These are phyloP conservation scores for Neofusicoccum sp. DNA, from an alignment of 2,329 filamentous ascomycete genomes.

Conservation along the genomic window DNA sequence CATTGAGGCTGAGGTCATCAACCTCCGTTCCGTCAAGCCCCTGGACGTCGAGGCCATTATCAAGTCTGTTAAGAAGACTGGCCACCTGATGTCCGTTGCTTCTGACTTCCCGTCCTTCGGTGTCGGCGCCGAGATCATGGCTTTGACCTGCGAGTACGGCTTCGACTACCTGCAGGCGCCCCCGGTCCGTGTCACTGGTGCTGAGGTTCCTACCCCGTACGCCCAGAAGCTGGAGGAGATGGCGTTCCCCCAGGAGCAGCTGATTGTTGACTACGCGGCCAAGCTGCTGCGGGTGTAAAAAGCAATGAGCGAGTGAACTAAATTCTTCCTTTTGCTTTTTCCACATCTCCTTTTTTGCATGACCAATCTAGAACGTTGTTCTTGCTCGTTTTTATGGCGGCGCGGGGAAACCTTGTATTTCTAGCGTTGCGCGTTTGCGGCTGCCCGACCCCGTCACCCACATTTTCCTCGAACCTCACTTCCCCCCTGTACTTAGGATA, in stretches of 20 bases:
- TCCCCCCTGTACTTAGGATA: conserved; percentile 21
- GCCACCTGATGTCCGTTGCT: conserved; percentile 86
- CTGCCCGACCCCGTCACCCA: background rate
- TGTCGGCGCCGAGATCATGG: conserved; percentile 89
- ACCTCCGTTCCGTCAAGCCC: conserved; percentile 96
- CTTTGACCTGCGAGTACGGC: conserved; percentile 93
- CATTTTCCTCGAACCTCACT: conserved; percentile 4
- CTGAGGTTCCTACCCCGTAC: conserved; percentile 96
- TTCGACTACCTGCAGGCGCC: conserved; percentile 98
- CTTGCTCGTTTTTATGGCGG: conserved; percentile 15
- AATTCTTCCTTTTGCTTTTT: background rate
- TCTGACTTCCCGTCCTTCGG: conserved; percentile 96
- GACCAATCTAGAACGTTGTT: conserved; percentile 17
- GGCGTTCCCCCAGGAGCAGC: conserved; percentile 86
- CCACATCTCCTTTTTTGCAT: conserved; percentile 7
- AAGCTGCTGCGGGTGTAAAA: conserved; percentile 80
- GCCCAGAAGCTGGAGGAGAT: conserved; percentile 91
- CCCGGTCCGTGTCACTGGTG: conserved; percentile 90
- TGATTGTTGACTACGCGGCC: conserved; percentile 85
- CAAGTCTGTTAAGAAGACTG: conserved; percentile 98
- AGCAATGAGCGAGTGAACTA: conserved; percentile 15
- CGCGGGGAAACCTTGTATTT: conserved; percentile 18
- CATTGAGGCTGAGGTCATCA: conserved; percentile 94
- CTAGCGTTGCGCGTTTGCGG: conserved; percentile 20
- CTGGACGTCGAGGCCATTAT: conserved; percentile 94